Conservation (phyloP, 495 filamentous ascomycete genomes). For the Aspergillus leporis region DNA sequence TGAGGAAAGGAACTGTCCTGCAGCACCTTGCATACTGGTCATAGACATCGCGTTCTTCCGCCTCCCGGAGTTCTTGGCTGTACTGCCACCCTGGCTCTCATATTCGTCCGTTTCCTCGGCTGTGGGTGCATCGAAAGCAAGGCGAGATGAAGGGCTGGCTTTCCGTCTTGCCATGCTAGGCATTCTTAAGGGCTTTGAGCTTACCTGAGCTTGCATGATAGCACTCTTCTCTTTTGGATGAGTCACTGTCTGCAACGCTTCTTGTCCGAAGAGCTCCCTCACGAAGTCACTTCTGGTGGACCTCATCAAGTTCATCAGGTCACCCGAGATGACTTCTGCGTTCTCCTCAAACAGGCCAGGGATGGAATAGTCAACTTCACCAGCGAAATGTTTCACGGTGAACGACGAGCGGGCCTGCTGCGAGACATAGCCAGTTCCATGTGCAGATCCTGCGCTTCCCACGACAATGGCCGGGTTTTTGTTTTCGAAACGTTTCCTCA, state of each 20-base stretch:
- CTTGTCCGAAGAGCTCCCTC: slow-evolving; percentile 86
- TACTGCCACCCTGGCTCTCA: slow-evolving; percentile 47
- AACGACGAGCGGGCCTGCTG: slow-evolving; percentile 75
- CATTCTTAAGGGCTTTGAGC: slow-evolving; percentile 87
- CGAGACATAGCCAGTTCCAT: slow-evolving; percentile 80
- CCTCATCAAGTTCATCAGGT: slow-evolving; percentile 93
- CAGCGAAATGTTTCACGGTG: slow-evolving; percentile 91
- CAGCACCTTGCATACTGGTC: slow-evolving; percentile 76
- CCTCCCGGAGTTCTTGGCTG: slow-evolving; percentile 30
- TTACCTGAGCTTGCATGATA: slow-evolving; percentile 94
- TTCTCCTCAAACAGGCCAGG: slow-evolving; percentile 89
- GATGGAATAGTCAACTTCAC: slow-evolving; percentile 92
- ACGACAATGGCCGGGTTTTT: slow-evolving; percentile 89
- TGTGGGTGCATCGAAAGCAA: slow-evolving; percentile 33
- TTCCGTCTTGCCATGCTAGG: slow-evolving; percentile 87
- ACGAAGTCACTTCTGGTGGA: slow-evolving; percentile 86
- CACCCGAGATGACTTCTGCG: slow-evolving; percentile 90
- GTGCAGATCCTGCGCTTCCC: slow-evolving; percentile 63
- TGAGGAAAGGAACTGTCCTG: slow-evolving; percentile 86
- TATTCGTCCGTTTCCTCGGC: slow-evolving; percentile 56
- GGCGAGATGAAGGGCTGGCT: slow-evolving; percentile 49
- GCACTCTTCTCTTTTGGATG: slow-evolving; percentile 89
- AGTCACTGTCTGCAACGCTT: slow-evolving; percentile 82
- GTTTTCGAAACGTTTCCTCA: slow-evolving; percentile 88
- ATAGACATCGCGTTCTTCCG: slow-evolving; percentile 43